Conservation (phyloP, 139 green algal species). For the Yamagishiella unicocca region DNA sequence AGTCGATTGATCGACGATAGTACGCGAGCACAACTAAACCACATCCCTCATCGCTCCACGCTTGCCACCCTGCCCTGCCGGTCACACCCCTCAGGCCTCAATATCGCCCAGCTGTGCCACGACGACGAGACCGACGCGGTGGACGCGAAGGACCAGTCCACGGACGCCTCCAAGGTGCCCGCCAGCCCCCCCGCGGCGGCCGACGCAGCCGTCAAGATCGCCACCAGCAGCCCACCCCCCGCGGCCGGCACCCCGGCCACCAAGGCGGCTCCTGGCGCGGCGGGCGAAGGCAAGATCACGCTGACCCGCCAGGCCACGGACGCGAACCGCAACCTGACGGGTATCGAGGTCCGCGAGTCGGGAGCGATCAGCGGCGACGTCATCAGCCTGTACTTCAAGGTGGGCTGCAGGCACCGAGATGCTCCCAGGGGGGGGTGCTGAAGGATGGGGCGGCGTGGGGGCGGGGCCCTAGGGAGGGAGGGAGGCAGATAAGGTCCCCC, state of each 20-base stretch:
- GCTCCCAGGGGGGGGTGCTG: too few species aligned
- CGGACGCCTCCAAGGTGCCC: not conserved
- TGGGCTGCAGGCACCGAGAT: too few species aligned
- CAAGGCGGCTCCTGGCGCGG: not conserved
- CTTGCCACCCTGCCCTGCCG: not conserved
- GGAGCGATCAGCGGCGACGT: conserved; percentile 69
- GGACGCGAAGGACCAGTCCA: not conserved
- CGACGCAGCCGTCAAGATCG: not conserved
- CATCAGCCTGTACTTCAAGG: conserved; percentile 70
- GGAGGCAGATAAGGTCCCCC: too few species aligned
- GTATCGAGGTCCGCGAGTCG: conserved; percentile 70
- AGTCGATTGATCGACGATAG: too few species aligned
- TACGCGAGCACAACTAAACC: too few species aligned
- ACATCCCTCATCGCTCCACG: too few species aligned
- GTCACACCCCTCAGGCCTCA: conserved; percentile 40
- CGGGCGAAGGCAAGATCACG: conserved; percentile 36
- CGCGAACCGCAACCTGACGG: conserved; percentile 68
- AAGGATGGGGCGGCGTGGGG: too few species aligned
- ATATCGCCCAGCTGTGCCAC: conserved; percentile 73
- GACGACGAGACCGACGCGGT: conserved; percentile 52
- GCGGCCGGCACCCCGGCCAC: not conserved
- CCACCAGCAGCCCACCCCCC: not conserved
- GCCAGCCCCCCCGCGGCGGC: not conserved
- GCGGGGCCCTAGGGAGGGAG: too few species aligned
- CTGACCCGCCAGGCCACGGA: conserved; percentile 25